Evolutionary conservation across 148 eudicot species (phyloP).

Genomic region (Fagopyrum tataricum): DNA sequence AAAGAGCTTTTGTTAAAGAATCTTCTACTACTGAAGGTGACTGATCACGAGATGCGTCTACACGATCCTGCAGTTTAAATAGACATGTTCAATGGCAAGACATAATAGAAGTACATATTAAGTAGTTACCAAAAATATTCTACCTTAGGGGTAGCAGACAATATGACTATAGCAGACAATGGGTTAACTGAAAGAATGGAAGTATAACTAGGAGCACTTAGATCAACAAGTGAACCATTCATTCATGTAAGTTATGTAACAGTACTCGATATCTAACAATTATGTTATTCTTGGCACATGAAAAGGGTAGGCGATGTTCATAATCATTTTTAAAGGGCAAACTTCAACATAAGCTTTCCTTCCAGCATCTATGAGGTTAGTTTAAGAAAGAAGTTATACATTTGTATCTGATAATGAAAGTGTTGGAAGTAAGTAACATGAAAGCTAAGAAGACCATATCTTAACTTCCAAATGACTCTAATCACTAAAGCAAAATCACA

Average conservation of each 20-base stretch:
- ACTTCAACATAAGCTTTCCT: not conserved
- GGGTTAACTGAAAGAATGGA: not conserved
- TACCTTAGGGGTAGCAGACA: not conserved
- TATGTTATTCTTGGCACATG: not conserved
- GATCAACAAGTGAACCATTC: not conserved
- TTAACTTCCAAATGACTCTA: not conserved
- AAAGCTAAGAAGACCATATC: not conserved
- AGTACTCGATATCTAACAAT: not conserved
- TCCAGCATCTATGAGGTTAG: not conserved
- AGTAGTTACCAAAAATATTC: slow-evolving; percentile 14
- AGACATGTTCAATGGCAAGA: slow-evolving; percentile 2
- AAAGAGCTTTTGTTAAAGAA: slow-evolving; percentile 15
- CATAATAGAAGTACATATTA: not conserved
- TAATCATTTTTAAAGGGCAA: not conserved
- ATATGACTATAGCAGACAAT: not conserved
- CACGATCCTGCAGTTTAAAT: not conserved
- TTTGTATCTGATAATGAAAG: not conserved
- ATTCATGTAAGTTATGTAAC: not conserved
- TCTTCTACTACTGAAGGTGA: slow-evolving; percentile 20
- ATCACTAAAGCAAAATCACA: not conserved
- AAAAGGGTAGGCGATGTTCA: not conserved
- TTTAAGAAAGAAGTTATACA: not conserved
- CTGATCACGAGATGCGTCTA: not conserved
- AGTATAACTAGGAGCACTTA: not conserved
- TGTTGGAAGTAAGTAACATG: not conserved